Conservation (phyloP, 768 basidiomycete genomes). For the Naganishia kalamii region DNA sequence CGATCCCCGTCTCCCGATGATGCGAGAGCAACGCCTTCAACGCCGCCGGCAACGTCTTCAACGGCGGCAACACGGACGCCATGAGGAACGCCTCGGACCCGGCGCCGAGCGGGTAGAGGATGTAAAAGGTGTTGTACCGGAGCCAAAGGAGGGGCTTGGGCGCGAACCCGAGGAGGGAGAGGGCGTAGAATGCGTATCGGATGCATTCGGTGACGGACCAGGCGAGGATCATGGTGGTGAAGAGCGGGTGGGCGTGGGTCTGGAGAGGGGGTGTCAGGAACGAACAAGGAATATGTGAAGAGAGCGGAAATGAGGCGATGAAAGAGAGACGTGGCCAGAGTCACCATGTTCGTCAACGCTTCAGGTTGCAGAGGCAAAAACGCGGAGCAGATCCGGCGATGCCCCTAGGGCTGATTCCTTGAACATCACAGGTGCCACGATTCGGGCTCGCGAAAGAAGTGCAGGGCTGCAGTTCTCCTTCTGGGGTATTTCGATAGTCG, state of each 20-base stretch:
- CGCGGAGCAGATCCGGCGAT: too few relatives aligned
- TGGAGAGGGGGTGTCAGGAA: conserved; percentile 4
- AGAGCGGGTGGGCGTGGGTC: conserved; percentile 66
- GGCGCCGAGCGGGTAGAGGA: conserved; percentile 90
- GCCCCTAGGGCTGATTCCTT: too few relatives aligned
- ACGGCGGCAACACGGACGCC: conserved; percentile 63
- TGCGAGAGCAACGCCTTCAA: conserved; percentile 22
- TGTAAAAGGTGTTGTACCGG: conserved; percentile 80
- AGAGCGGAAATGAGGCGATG: not conserved
- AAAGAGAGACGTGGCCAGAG: too few relatives aligned
- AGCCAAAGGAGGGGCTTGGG: conserved; percentile 47
- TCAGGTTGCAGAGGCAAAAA: too few relatives aligned
- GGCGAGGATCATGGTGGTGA: conserved; percentile 82
- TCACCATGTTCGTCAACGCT: too few relatives aligned
- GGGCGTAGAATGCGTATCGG: conserved; percentile 82
- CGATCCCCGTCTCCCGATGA: conserved; percentile 19
- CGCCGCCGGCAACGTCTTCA: conserved; percentile 25
- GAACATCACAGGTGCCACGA: too few relatives aligned
- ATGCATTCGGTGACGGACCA: conserved; percentile 90
- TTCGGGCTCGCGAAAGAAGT: not conserved
- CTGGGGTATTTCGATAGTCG: too few relatives aligned
- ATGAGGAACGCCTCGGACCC: conserved; percentile 80
- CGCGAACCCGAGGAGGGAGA: conserved; percentile 57
- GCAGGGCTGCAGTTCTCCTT: too few relatives aligned
- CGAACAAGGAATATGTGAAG: conserved; percentile 45